Base-by-base conservation (phyloP, 352 stramenopile species). In the Phytophthora macrochlamydospora region DNA sequence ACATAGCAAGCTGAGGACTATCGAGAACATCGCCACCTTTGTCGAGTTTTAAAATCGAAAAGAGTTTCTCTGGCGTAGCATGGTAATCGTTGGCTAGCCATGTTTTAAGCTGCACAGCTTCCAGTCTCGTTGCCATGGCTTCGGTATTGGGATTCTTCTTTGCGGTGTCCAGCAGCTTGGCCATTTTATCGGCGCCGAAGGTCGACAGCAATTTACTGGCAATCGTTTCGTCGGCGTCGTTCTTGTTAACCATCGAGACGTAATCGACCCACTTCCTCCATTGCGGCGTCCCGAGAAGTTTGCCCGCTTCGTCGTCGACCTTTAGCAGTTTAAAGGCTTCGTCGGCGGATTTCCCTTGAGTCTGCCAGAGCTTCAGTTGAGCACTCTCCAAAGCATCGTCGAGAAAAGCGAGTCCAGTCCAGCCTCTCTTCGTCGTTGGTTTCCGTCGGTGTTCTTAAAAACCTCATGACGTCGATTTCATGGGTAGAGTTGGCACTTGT, bases 11-110 rank as follows among this genome's bases (percentile, higher is more conserved):
- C 7, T 54, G 3, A 2, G 59, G 59, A 18, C 31, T 67, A 13
- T 24, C 61, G 3, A 60, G 35, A 2, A 66, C 43, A 24, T 58
- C 48, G 3, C 29, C 58, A 29, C 13, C 32, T 28, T 63, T 44
- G 38, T 56, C 46, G 3, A 56, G 28, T 28, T 51, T 51, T 31
- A 56, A 28, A 1, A 2, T 8, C 32, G 46, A 40, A 12, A 63
- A 56, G 2, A 30, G n/a, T 29, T 11, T n/a, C n/a, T n/a, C n/a
- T n/a, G n/a, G n/a, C n/a, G n/a, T n/a, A n/a, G n/a, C n/a, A n/a
- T n/a, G n/a, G n/a, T n/a, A n/a, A n/a, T n/a, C n/a, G n/a, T n/a
- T n/a, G n/a, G n/a, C n/a, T 51, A 7, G 32, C 45, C 46, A 63
- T 24, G 11, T 7, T 6, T 51, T 13, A 2, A 63, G 2, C 46